Evolutionary conservation across 305 asterid genomes (phyloP), one percentile per base, ranked within the genome.

Genomic region (Nicotiana rustica): DNA sequence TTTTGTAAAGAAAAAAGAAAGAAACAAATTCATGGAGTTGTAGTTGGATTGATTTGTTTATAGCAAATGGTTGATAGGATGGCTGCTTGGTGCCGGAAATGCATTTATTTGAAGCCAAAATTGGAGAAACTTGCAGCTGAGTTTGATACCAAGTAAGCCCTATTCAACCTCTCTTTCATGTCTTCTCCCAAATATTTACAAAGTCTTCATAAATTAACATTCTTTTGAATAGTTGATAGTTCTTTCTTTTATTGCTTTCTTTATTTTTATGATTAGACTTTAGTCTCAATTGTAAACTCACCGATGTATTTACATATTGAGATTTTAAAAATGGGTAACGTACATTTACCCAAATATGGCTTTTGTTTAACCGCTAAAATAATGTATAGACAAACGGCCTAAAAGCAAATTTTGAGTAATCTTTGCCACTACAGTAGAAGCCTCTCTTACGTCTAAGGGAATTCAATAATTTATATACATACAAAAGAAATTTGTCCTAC

Each of bases 31-130:
- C 19, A 44, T 21, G 12, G 31, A 71, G 41, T 47, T 44, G 79
- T 44, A 52, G 12, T 13, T 21, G 21, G 79, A 71, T 71, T 71
- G 79, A 71, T 13, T 13, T 71, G 38, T 47, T 71, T 71, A 36
- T 71, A 21, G 79, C 62, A 71, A 6, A 71, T 73, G 79, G 49
- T 73, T 73, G 41, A 13, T 87, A 96, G 99, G 99, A 94, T 96
- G 99, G 98, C 99, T 44, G 66, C 89, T 7, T 96, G 99, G 99
- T 96, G 99, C 88, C 92, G 99, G 79, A 96, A 96, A 91, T 96
- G 99, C 94, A 94, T 96, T 12, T 94, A 88, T 84, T 84, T 96
- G 90, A 91, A 91, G 88, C 99, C 98, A 15, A 94, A 94, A 77
- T 70, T 96, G 84, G 98, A 96, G 92, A 96, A 96, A 89, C 67